These are phyloP conservation scores for Mycena amicta DNA, from an alignment of 768 basidiomycete species.

Conservation along the genomic window DNA sequence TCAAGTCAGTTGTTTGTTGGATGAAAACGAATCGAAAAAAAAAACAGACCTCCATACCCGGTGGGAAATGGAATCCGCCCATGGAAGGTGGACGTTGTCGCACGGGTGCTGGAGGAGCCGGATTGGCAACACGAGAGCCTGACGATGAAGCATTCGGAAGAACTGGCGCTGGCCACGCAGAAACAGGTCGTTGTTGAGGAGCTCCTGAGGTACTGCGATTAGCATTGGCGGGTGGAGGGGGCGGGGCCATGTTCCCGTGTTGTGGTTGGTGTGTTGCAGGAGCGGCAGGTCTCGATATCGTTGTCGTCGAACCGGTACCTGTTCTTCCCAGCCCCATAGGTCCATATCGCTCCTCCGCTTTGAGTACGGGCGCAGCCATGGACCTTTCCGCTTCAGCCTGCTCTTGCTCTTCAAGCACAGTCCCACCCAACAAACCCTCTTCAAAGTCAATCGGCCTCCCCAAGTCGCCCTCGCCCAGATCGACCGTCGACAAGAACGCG, in stretches of 20 bases:
- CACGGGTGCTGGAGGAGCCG: not conserved
- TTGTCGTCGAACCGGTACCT: too few species aligned
- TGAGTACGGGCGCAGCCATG: not conserved
- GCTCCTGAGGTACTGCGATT: not conserved
- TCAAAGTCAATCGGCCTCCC: slow-evolving; percentile 49
- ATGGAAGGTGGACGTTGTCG: slow-evolving; percentile 35
- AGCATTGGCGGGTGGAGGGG: not conserved
- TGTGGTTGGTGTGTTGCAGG: slow-evolving; percentile 1
- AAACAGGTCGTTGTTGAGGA: not conserved
- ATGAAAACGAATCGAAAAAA: not conserved
- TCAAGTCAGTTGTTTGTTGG: not conserved
- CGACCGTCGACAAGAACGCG: slow-evolving; percentile 60
- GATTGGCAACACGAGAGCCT: too few species aligned
- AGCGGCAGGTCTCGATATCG: not conserved
- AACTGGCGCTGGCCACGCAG: not conserved
- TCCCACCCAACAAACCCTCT: slow-evolving; percentile 37
- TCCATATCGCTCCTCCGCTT: slow-evolving; percentile 10
- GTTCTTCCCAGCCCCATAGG: slow-evolving; percentile 13
- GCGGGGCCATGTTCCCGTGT: slow-evolving; percentile 4
- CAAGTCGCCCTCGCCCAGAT: slow-evolving; percentile 50
- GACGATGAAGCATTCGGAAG: not conserved
- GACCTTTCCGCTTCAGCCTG: slow-evolving; percentile 12
- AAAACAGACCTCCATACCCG: slow-evolving; percentile 40
- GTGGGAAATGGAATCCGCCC: slow-evolving; percentile 54
- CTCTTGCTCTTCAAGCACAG: slow-evolving; percentile 22